Percentiles rank a stretch among this genome's conserved stretches.
These are phyloP conservation scores for Ascocoryne sarcoides DNA, from an alignment of 2,329 filamentous ascomycete genomes.

Conservation along the genomic window DNA sequence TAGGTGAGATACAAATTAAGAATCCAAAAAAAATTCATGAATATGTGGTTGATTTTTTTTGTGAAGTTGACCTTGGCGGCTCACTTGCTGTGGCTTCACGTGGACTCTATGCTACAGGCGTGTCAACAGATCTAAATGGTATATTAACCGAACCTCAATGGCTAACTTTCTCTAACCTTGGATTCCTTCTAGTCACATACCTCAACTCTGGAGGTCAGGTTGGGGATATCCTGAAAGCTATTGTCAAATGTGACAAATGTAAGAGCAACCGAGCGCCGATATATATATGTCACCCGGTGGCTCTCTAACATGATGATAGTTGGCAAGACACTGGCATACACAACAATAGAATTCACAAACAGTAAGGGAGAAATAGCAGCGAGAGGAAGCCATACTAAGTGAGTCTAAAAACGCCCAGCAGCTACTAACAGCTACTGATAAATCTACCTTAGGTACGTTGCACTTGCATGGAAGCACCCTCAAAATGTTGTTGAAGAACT, in stretches of 20 bases:
- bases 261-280: slow-evolving; percentile 5
- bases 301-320: slow-evolving; percentile 33
- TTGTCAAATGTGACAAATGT: slow-evolving; percentile 55
- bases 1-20: slow-evolving; percentile 31
- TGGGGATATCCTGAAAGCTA: slow-evolving; percentile 47
- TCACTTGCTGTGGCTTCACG: slow-evolving; percentile 58
- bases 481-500: slow-evolving; percentile 28
- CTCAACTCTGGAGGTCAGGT: slow-evolving; percentile 48
- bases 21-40: background rate
- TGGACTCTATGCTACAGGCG: slow-evolving; percentile 53
- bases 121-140: slow-evolving; percentile 59
- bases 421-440: background rate
- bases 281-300: background rate
- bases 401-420: slow-evolving; percentile 3
- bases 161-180: background rate
- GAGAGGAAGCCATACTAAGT: slow-evolving; percentile 60
- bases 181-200: slow-evolving; percentile 45
- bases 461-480: slow-evolving; percentile 28
- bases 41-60: background rate
- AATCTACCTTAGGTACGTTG: slow-evolving; percentile 24
- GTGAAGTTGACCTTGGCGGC: slow-evolving; percentile 50
- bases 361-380: slow-evolving; percentile 50
- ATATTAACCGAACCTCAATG: no score
- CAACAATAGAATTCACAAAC: slow-evolving; percentile 50
- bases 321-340: slow-evolving; percentile 56